Base-by-base conservation (phyloP, 768 basidiomycete genomes). In the Phaffia tasmanica region DNA sequence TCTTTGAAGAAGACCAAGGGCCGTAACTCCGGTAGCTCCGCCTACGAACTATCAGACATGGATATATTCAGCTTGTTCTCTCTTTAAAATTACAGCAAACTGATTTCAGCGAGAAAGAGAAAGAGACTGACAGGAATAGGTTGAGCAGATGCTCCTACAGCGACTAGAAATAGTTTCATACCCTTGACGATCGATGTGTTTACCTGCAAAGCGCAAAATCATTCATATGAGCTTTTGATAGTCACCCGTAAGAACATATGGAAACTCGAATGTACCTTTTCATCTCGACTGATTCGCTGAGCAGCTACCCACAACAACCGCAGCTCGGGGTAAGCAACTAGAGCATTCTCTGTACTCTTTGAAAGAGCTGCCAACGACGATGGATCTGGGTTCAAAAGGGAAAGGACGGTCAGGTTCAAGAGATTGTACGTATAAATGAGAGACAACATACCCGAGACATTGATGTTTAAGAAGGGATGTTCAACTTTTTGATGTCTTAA, bases 251-350 rank as follows among this genome's bases (percentile, higher is more conserved):
- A 16, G 3, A 48, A 30, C 18, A 7, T 16, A 32, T 3, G 3
- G 2, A 9, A 18, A 23, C 14, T 25, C 16, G 19, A 64, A 21
- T 46, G 25, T 0, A 64, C 49, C 61, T 67, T 69, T 51, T 69
- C 67, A 42, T 69, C 67, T 9, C 50, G 46, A 21, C 51, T 64
- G 15, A 64, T 57, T n/a, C 67, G 62, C 57, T 69, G 67, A 29
- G 67, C 67, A n/a, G 67, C 63, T 21, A 64, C 62, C 67, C 67
- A 69, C 23, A 64, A 25, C n/a, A 69, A 53, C 25, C 66, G 35
- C 48, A 62, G 8, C 9, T 64, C 55, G 0, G 63, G 63, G 46
- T n/a, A 25, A 15, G n/a, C 21, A 15, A 57, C 55, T 8, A 35
- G 21, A 29, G 30, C 25, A 1, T 23, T 61, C 56, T 57, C 42